Evolutionary conservation across 2,329 filamentous ascomycete species (phyloP).

Genomic region (Pseudogymnoascus sp.): DNA sequence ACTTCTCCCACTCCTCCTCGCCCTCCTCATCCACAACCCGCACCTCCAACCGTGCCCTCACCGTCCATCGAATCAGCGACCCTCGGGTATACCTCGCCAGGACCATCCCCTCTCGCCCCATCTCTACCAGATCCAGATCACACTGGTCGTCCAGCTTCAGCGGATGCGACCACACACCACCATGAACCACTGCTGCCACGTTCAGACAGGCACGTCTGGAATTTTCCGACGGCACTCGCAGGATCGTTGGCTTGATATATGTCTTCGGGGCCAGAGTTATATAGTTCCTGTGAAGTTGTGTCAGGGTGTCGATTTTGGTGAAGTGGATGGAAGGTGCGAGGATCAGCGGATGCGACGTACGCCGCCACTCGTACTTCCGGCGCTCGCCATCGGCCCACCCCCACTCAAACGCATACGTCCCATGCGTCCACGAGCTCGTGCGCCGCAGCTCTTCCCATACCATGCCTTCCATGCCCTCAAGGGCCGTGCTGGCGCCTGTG

Average conservation of each 20-base stretch:
- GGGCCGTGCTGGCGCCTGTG: neutral
- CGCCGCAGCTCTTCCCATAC: constrained; percentile 10
- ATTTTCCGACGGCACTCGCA: neutral
- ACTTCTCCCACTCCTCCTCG: neutral
- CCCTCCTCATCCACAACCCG: neutral
- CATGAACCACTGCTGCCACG: neutral
- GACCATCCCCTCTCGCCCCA: neutral
- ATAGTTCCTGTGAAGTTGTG: too few species aligned
- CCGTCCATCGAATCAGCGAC: neutral
- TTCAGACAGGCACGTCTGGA: neutral
- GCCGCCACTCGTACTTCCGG: constrained; percentile 13
- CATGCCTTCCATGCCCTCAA: neutral
- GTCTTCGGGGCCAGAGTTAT: neutral
- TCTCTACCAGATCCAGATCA: constrained; percentile 17
- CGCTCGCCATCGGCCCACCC: constrained; percentile 7
- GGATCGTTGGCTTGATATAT: neutral
- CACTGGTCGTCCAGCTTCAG: constrained; percentile 13
- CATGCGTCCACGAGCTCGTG: constrained; percentile 14
- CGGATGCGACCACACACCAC: neutral
- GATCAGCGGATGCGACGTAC: constrained; percentile 12
- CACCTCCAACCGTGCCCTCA: constrained; percentile 1
- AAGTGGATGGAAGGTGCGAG: too few species aligned
- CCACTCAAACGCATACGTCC: constrained; percentile 14
- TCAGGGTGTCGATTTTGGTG: too few species aligned
- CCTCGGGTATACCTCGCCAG: neutral